Evolutionary conservation across 345 rosid genomes (phyloP).

Genomic region (Microthlaspi erraticum): DNA sequence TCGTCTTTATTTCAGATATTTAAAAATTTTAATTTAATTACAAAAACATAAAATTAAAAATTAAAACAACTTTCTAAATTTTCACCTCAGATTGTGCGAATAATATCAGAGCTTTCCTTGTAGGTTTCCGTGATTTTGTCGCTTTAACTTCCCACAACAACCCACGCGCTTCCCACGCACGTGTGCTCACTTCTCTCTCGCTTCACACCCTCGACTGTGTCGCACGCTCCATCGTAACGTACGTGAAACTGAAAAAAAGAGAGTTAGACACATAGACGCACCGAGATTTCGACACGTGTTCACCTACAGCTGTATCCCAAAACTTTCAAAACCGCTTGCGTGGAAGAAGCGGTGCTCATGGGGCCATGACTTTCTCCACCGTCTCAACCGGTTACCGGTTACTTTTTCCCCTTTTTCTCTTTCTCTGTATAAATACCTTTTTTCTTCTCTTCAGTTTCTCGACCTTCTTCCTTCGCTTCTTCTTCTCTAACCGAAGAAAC

Average conservation of each 20-base stretch:
- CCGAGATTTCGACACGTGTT: constrained; percentile 67
- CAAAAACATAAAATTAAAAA: not conserved
- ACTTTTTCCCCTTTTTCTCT: constrained; percentile 1
- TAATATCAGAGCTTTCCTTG: constrained; percentile 45
- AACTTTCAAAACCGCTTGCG: constrained; percentile 65
- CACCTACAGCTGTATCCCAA: constrained; percentile 81
- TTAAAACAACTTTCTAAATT: constrained; percentile 3
- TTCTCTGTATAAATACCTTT: constrained; percentile 42
- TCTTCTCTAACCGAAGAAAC: too few species aligned
- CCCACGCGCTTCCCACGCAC: constrained; percentile 27
- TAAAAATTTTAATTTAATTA: not conserved
- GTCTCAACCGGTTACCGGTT: constrained; percentile 55
- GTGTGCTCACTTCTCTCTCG: not conserved
- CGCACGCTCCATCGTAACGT: constrained; percentile 31
- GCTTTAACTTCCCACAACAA: constrained; percentile 32
- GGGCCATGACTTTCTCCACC: constrained; percentile 53
- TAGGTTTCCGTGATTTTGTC: constrained; percentile 46
- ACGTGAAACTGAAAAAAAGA: not conserved
- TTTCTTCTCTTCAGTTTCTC: constrained; percentile 36
- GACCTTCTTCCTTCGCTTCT: not conserved
- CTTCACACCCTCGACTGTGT: constrained; percentile 11
- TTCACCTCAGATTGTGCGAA: constrained; percentile 38
- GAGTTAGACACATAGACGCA: constrained; percentile 24
- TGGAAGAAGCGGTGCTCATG: constrained; percentile 62
- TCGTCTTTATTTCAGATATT: constrained; percentile 55